These are phyloP conservation scores for Lupinus albus DNA, from an alignment of 306 rosid species.

Conservation along the genomic window DNA sequence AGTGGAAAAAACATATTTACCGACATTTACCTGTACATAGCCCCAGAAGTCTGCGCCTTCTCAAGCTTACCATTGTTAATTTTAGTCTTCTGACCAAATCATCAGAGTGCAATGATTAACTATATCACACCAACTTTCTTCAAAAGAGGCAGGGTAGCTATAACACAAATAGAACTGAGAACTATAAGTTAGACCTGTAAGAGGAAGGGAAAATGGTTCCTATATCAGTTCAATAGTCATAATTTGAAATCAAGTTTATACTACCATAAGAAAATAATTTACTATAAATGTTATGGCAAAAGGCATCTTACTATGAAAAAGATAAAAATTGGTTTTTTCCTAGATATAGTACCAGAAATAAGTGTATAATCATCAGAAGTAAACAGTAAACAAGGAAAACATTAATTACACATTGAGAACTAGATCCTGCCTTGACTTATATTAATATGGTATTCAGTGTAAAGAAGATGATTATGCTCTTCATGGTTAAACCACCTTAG, in stretches of 20 bases:
- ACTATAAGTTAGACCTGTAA: conserved; percentile 23
- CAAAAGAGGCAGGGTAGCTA: conserved; percentile 35
- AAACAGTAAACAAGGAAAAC: conserved; percentile 34
- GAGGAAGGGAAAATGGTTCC: conserved; percentile 31
- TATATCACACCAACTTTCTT: conserved; percentile 38
- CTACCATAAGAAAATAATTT: conserved; percentile 29
- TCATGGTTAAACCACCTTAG: conserved; percentile 48
- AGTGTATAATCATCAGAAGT: conserved; percentile 29
- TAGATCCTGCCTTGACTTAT: conserved; percentile 38
- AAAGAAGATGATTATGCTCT: conserved; percentile 61
- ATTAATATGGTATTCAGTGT: background rate
- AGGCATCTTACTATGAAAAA: conserved; percentile 28
- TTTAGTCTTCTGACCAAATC: conserved; percentile 41
- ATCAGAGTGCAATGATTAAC: conserved; percentile 34
- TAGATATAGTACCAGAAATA: conserved; percentile 30
- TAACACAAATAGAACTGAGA: background rate
- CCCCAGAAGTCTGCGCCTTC: conserved; percentile 95
- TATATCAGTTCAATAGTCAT: conserved; percentile 23
- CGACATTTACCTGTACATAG: conserved; percentile 70
- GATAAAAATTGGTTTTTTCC: conserved; percentile 9
- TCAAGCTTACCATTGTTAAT: conserved; percentile 83
- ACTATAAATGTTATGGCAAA: conserved; percentile 28
- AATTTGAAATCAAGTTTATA: conserved; percentile 7
- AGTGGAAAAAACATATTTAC: conserved; percentile 9
- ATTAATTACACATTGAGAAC: conserved; percentile 27